These are phyloP conservation scores for Pythium monospermum DNA, from an alignment of 352 stramenopile genomes.

Conservation along the genomic window DNA sequence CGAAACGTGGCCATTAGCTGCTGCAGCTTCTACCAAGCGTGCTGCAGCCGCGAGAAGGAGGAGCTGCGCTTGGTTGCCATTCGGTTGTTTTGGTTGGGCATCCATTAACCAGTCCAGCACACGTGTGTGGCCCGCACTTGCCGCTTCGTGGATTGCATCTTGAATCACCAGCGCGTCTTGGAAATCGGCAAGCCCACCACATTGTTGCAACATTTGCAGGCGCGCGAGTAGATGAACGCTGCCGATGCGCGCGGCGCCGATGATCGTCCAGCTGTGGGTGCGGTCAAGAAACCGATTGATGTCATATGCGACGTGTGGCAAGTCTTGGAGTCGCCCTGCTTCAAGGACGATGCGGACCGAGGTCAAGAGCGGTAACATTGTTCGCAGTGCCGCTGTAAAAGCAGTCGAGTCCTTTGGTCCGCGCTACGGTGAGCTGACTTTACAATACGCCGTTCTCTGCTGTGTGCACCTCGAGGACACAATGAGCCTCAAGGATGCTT, in stretches of 20 bases:
- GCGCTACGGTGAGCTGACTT: too few species aligned
- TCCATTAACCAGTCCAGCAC: conserved; percentile 7
- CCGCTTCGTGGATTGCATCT: background rate
- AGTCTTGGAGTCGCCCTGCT: background rate
- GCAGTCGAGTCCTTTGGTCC: too few species aligned
- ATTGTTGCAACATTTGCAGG: background rate
- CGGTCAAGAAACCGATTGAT: conserved; percentile 1
- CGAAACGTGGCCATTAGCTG: background rate
- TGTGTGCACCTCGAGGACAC: too few species aligned
- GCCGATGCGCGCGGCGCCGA: conserved; percentile 3
- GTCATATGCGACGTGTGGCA: conserved; percentile 5
- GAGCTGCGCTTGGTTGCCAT: background rate
- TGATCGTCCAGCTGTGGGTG: conserved; percentile 1
- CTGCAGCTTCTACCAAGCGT: background rate
- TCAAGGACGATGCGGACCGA: conserved; percentile 3
- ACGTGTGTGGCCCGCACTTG: background rate
- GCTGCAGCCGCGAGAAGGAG: background rate
- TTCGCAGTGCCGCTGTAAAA: too few species aligned
- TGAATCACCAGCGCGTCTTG: conserved; percentile 7
- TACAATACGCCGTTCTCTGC: too few species aligned
- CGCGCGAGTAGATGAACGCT: conserved; percentile 13
- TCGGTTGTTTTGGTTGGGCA: background rate
- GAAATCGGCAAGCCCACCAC: conserved; percentile 4
- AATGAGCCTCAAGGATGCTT: too few species aligned
- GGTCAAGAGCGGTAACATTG: conserved; percentile 4